These are phyloP conservation scores for Chlorella sp. DNA, from an alignment of 139 green algal species.

Conservation along the genomic window DNA sequence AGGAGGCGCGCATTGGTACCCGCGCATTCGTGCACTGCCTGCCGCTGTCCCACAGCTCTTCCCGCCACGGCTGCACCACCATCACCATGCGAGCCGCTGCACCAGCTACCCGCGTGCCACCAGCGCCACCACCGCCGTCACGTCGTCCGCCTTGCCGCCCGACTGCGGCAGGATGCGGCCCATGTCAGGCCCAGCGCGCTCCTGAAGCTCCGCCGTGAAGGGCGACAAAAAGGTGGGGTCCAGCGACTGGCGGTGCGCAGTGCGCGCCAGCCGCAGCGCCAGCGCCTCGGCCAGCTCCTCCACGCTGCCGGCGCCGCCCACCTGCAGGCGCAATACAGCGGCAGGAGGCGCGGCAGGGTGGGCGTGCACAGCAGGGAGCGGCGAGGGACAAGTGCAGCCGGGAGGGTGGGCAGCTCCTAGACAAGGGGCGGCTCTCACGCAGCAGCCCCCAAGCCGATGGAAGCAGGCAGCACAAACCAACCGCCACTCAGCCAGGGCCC, in stretches of 20 bases:
- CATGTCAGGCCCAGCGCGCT: slow-evolving; percentile 9
- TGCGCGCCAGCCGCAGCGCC: slow-evolving; percentile 39
- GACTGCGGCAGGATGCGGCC: slow-evolving; percentile 35
- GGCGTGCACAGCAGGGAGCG: not conserved
- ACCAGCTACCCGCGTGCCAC: slow-evolving; percentile 34
- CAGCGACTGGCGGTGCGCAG: slow-evolving; percentile 41
- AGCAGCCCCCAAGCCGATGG: too few species aligned
- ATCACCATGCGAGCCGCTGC: too few species aligned
- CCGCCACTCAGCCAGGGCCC: too few species aligned
- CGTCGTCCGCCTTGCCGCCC: slow-evolving; percentile 91
- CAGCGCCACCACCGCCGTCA: slow-evolving; percentile 79
- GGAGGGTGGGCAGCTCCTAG: not conserved
- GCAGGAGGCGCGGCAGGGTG: not conserved
- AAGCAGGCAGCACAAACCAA: too few species aligned
- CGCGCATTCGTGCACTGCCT: too few species aligned
- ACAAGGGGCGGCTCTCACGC: too few species aligned
- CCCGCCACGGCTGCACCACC: too few species aligned
- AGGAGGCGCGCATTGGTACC: too few species aligned
- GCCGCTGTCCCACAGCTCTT: too few species aligned
- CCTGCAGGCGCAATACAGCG: not conserved
- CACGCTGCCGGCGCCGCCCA: not conserved
- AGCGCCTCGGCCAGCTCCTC: slow-evolving; percentile 35
- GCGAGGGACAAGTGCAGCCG: not conserved
- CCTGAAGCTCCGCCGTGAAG: slow-evolving; percentile 72
- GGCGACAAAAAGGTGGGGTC: slow-evolving; percentile 63